These are phyloP conservation scores for Cyberlindnera petersonii DNA, from an alignment of 805 yeast species.

Conservation along the genomic window DNA sequence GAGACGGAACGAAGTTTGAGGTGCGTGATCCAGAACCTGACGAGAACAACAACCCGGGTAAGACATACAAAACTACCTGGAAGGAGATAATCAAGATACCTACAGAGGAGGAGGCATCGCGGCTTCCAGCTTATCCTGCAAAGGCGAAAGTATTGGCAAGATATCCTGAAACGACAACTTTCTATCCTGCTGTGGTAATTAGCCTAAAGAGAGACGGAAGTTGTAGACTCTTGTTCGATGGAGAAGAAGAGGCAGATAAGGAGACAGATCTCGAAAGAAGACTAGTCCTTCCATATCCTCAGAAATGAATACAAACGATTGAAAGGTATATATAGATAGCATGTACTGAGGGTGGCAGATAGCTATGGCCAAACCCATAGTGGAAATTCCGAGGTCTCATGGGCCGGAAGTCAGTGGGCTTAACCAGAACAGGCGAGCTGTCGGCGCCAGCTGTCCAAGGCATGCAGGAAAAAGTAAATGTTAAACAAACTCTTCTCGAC, in stretches of 20 bases:
- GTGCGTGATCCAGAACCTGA: conserved; percentile 98
- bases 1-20: conserved; percentile 73
- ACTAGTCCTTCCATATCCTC: conserved; percentile 74
- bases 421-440: too few relatives aligned
- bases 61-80: conserved; percentile 74
- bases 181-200: conserved; percentile 89
- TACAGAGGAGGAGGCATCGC: conserved; percentile 39
- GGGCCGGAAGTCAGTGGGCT: too few relatives aligned
- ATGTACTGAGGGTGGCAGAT: too few relatives aligned
- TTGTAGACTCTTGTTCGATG: conserved; percentile 83
- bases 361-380: too few relatives aligned
- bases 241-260: conserved; percentile 94
- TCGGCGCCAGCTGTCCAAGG: too few relatives aligned
- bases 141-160: conserved; percentile 86
- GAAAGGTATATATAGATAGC: neutral
- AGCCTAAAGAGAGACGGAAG: conserved; percentile 70
- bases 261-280: conserved; percentile 90
- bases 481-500: too few relatives aligned
- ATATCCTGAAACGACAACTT: conserved; percentile 96
- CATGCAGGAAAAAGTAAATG: too few relatives aligned
- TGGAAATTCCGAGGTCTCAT: too few relatives aligned
- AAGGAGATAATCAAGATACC: conserved; percentile 78
- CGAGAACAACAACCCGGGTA: conserved; percentile 85
- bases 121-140: conserved; percentile 54
- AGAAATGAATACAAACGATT: conserved; percentile 6